Evolutionary conservation across 352 stramenopile genomes (phyloP), one percentile per base, ranked within the genome.

Genomic region (Pythium volutum): DNA sequence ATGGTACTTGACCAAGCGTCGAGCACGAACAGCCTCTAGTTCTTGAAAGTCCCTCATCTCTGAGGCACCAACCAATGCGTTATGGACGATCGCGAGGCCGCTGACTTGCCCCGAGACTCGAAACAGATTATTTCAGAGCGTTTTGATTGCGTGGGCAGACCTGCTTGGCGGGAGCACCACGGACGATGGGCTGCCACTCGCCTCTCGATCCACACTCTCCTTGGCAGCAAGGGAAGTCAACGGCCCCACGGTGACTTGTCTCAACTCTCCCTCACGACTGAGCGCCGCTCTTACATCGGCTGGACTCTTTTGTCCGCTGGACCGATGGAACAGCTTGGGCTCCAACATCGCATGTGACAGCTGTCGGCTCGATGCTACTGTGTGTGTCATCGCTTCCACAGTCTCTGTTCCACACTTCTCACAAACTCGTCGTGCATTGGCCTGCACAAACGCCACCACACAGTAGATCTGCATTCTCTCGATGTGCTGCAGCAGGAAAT

Each of bases 401-500:
- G 42, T 23, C 4, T 14, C 31, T 11, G 31, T 6, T 11, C 8
- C 26, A 20, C 31, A 3, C 2, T 61, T 26, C 10, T 39, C 26
- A 12, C 26, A 27, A 1, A 38, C 12, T 16, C 3, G 48, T 25
- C 56, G 31, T 33, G 52, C 12, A 23, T 43, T 59, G 1, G 29
- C 5, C 33, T 64, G 38, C 1, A 64, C n/a, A 46, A 57, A 70
- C 23, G 39, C 56, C 2, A 67, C 34, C 29, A 64, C 42, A 4
- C 56, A 64, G 53, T 74, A 74, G 22, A 69, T 29, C 45, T 75
- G 63, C 20, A 71, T 36, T 0, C 70, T 55, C 43, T 77, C 67
- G 26, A 77, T 58, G 0, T 66, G 70, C 36, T 77, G 70, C 1
- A 77, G 27, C 3, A 77, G 59, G n/a, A 77, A 77, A 38, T 77